Evolutionary conservation across 257 asterid species (phyloP), one percentile per base, ranked within the genome.

Genomic region (Nicotiana undulata): DNA sequence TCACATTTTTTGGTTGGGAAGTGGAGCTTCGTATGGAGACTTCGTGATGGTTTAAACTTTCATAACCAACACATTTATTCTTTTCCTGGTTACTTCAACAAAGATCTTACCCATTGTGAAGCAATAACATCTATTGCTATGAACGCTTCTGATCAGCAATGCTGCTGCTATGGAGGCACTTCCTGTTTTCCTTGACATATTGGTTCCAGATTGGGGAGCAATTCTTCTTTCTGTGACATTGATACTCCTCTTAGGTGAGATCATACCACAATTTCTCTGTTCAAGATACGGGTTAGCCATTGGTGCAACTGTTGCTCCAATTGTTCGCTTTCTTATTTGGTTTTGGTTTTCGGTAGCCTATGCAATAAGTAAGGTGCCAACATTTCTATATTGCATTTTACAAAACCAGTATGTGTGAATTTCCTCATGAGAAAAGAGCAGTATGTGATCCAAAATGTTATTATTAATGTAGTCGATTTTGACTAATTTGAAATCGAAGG

Each of bases 151-250:
- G 31, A 86, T 91, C 82, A 88, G 91, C 89, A 91, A 93, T 86
- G 92, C 97, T 55, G 92, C 92, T 81, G 94, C 97, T 16, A 89
- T 89, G 93, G 97, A 90, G 96, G 92, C 97, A 82, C 97, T 94
- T 82, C 98, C 98, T 66, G 89, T 94, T 79, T 93, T 94, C 75
- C 92, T 94, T 0, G 92, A 91, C 40, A 66, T 86, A 61, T 86
- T 93, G 26, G 79, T 90, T 12, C 64, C 91, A 56, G 97, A 94
- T 76, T 89, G 91, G 90, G 92, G 91, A 12, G 96, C 98, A 15
- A 91, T 93, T 79, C 89, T 94, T 77, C 90, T 94, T 65, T 94
- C 98, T 2, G 90, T 92, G 81, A 93, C 93, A 44, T 81, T 94
- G 66, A 89, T 93, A 68, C 94, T 93, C 80, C 84, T 94, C 58